phyloP scores from a whole-genome alignment of 2,329 filamentous ascomycete species.

The Fusarium bulbicola region DNA sequence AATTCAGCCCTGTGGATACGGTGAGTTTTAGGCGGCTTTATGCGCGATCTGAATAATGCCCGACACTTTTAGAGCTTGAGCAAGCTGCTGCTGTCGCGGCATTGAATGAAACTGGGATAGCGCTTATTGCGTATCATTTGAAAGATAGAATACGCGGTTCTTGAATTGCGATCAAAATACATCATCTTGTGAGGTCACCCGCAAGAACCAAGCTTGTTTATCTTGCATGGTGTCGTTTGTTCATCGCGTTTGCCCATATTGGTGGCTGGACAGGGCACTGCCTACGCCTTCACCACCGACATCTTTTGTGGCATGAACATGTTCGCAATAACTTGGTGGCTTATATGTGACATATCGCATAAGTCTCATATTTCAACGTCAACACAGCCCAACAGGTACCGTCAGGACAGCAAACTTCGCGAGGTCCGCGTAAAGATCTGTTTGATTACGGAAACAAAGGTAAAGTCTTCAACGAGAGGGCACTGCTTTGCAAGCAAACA shows the following conservation, averaged over 20 bases:
- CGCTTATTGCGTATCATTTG: neutral
- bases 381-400: too few relatives aligned
- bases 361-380: rapidly evolving
- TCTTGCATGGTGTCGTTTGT: neutral
- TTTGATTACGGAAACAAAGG: neutral
- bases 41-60: neutral
- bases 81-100: neutral
- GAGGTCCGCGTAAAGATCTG: neutral
- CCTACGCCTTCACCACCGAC: neutral
- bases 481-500: neutral
- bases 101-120: neutral
- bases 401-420: neutral
- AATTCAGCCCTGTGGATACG: neutral
- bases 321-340: neutral
- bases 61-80: neutral
- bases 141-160: rapidly evolving
- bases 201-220: neutral
- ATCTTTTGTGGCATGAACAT: neutral
- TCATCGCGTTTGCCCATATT: neutral
- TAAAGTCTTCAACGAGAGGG: neutral
- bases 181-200: neutral
- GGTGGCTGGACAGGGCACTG: neutral
- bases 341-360: rapidly evolving
- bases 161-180: neutral
- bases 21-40: neutral